phyloP scores from a whole-genome alignment of 225 moss, liverwort and hornwort genomes.

The Anthoceros angustus region DNA sequence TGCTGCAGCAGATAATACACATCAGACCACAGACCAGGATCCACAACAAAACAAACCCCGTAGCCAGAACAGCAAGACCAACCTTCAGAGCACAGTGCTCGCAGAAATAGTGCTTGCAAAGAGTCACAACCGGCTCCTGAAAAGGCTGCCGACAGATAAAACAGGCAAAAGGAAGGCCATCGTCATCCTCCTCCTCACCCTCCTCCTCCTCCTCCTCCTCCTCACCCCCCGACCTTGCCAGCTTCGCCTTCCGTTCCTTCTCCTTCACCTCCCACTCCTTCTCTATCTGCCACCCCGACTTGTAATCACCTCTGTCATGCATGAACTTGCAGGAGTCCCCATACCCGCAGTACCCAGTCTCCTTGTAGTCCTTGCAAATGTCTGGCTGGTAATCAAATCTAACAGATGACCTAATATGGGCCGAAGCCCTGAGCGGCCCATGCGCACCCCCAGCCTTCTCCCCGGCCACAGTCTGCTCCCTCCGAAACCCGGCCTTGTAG shows the following conservation, averaged over 20 bases:
- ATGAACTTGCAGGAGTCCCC: conserved; percentile 94
- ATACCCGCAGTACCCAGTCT: conserved; percentile 89
- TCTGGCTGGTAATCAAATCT: conserved; percentile 96
- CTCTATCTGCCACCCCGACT: conserved; percentile 98
- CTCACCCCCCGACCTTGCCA: conserved; percentile 34
- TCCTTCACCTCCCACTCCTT: conserved; percentile 76
- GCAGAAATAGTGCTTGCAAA: conserved; percentile 91
- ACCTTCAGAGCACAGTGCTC: conserved; percentile 97
- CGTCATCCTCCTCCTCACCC: conserved; percentile 54
- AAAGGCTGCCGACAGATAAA: conserved; percentile 80
- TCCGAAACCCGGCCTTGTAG: conserved; percentile 87
- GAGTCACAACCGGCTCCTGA: conserved; percentile 62
- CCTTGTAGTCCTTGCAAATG: conserved; percentile 97
- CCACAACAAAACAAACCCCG: neutral
- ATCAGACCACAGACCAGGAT: neutral
- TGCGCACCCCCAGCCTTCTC: conserved; percentile 93
- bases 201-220: conserved; percentile 25
- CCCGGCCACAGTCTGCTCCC: conserved; percentile 72
- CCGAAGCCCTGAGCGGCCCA: conserved; percentile 79
- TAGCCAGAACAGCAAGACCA: neutral
- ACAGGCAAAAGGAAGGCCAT: conserved; percentile 70
- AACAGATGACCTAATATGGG: conserved; percentile 75
- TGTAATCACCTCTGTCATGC: conserved; percentile 91
- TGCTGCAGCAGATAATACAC: conserved; percentile 37
- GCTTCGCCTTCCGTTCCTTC: conserved; percentile 47